Evolutionary conservation across 345 rosid species (phyloP).

Genomic region (Syzygium aromaticum): DNA sequence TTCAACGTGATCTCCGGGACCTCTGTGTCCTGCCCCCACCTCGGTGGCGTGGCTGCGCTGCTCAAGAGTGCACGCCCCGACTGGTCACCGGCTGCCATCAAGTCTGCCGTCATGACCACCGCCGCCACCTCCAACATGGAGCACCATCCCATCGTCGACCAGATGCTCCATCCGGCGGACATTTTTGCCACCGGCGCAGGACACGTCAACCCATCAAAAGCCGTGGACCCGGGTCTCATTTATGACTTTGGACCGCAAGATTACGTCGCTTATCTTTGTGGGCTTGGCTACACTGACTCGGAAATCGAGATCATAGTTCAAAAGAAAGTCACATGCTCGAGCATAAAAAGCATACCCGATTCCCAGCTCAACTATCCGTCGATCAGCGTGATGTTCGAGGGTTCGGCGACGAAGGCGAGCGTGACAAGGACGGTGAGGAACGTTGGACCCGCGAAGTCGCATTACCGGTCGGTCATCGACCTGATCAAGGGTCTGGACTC

Average conservation of each 20-base stretch:
- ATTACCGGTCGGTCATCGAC: not conserved
- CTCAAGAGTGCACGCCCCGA: constrained; percentile 25
- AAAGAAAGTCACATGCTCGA: constrained; percentile 7
- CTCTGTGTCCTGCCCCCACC: constrained; percentile 48
- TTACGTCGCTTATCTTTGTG: constrained; percentile 34
- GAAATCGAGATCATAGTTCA: constrained; percentile 9
- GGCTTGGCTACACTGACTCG: constrained; percentile 25
- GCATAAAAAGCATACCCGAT: constrained; percentile 3
- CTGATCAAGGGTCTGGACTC: not conserved
- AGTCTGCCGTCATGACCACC: constrained; percentile 37
- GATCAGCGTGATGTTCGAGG: not conserved
- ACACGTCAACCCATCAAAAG: constrained; percentile 44
- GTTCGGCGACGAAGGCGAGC: constrained; percentile 6
- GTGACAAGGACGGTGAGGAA: not conserved
- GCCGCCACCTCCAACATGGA: constrained; percentile 13
- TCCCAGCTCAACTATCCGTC: constrained; percentile 15
- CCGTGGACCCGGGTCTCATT: constrained; percentile 47
- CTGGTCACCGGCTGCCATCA: constrained; percentile 37
- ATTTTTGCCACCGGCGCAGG: constrained; percentile 57
- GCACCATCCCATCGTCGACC: constrained; percentile 30
- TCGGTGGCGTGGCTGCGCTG: constrained; percentile 34
- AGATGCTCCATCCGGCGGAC: constrained; percentile 32
- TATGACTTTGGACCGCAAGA: constrained; percentile 37
- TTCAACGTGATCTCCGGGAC: constrained; percentile 36
- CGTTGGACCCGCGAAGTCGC: constrained; percentile 7